A percentile compares a stretch with the other conserved stretches of the same genome.
Conservation (phyloP, 331 rosid species). For the Rosa hybrid region DNA sequence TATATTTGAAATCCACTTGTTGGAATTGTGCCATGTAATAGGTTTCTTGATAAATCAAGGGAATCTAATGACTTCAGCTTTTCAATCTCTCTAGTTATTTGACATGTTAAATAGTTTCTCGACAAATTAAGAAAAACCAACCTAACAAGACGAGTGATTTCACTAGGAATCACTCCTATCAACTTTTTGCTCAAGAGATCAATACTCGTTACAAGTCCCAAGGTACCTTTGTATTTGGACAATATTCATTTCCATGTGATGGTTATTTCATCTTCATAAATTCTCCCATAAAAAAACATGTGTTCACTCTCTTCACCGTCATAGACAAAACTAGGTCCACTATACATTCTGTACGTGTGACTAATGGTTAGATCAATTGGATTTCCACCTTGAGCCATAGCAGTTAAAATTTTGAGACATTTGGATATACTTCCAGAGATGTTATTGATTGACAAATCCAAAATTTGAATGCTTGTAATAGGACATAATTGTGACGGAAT, state of each 20-base stretch:
- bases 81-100: not conserved
- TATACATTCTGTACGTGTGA: no score
- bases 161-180: not conserved
- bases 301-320: no score
- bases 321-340: no score
- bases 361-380: accelerated
- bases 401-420: no score
- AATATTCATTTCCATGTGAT: not conserved
- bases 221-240: no score
- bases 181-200: not conserved
- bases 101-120: not conserved
- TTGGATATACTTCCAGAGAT: not conserved
- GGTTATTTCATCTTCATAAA: not conserved
- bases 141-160: not conserved
- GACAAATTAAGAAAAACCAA: not conserved
- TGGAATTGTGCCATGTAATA: not conserved
- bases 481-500: not conserved
- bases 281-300: no score
- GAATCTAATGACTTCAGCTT: not conserved
- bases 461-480: not conserved
- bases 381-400: not conserved
- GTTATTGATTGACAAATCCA: not conserved
- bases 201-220: not conserved
- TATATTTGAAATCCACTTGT: not conserved
- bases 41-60: slow-evolving; percentile 9